Evolutionary conservation across 129 eudicot species (phyloP).

Genomic region (Centrapalus pauciflorus): DNA sequence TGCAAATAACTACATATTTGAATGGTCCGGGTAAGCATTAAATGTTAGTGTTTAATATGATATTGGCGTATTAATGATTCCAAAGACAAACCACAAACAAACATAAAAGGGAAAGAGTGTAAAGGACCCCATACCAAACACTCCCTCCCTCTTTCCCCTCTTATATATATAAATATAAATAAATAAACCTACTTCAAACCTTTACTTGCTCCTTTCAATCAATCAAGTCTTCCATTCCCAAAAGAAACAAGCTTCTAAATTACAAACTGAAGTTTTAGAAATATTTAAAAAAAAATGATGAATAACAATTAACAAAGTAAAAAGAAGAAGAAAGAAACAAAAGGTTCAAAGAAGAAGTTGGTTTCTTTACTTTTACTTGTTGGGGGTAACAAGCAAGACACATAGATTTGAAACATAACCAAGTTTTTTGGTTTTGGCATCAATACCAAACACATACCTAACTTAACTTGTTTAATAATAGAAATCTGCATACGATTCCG

Average conservation of each 20-base stretch:
- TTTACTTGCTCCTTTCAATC: not conserved
- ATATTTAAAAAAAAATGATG: not conserved
- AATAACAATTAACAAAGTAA: constrained; percentile 15
- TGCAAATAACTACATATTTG: too few species aligned
- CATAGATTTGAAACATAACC: constrained; percentile 16
- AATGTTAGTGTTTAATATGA: not conserved
- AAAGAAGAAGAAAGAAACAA: not conserved
- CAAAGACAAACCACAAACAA: constrained; percentile 16
- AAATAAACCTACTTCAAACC: not conserved
- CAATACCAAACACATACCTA: constrained; percentile 35
- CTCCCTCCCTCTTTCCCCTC: too few species aligned
- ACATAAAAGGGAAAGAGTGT: not conserved
- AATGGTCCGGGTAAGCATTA: constrained; percentile 13
- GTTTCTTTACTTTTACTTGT: constrained; percentile 20
- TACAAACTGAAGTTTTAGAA: constrained; percentile 1
- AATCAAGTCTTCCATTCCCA: not conserved
- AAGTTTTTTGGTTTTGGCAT: constrained; percentile 24
- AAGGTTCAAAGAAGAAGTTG: constrained; percentile 10
- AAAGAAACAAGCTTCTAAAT: constrained; percentile 7
- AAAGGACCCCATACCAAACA: constrained; percentile 16
- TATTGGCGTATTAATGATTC: constrained; percentile 15
- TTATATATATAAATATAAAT: too few species aligned
- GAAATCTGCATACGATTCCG: constrained; percentile 19
- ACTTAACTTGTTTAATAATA: constrained; percentile 23
- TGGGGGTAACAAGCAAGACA: constrained; percentile 5